Percentiles rank a stretch among this genome's conserved stretches.
These are phyloP conservation scores for Malus hybrid DNA, from an alignment of 331 rosid genomes.

Conservation along the genomic window DNA sequence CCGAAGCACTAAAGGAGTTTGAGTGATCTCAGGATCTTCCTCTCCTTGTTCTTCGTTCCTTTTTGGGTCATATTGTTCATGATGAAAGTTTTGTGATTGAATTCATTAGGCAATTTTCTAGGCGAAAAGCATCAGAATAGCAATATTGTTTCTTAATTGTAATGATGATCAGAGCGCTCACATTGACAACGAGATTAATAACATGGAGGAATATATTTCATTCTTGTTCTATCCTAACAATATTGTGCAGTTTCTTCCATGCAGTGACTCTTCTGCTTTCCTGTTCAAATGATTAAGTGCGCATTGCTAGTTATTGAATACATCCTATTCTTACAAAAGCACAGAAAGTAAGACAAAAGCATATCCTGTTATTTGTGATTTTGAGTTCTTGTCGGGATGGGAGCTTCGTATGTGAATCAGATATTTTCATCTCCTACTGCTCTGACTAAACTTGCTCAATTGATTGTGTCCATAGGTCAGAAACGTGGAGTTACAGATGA, in stretches of 20 bases:
- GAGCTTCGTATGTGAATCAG: neutral
- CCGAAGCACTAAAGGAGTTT: slow-evolving; percentile 45
- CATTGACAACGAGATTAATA: neutral
- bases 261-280: too few species aligned
- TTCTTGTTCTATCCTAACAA: neutral
- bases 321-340: too few species aligned
- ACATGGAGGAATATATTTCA: neutral
- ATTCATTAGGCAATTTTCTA: neutral
- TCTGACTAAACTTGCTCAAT: neutral
- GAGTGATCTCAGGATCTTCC: slow-evolving; percentile 26
- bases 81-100: neutral
- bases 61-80: neutral
- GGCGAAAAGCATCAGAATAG: neutral
- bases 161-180: neutral
- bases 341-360: neutral
- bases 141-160: neutral
- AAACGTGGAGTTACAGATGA: neutral
- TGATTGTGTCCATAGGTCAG: neutral
- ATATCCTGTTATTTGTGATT: neutral
- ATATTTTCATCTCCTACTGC: neutral
- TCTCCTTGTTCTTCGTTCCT: neutral
- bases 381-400: neutral
- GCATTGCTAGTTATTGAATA: too few species aligned
- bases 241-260: neutral
- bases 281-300: too few species aligned